A percentile compares a stretch with the other conserved stretches of the same genome.
Evolutionary conservation across 208 protist species (phyloP).

Genomic region (Trypanosoma lewisi): DNA sequence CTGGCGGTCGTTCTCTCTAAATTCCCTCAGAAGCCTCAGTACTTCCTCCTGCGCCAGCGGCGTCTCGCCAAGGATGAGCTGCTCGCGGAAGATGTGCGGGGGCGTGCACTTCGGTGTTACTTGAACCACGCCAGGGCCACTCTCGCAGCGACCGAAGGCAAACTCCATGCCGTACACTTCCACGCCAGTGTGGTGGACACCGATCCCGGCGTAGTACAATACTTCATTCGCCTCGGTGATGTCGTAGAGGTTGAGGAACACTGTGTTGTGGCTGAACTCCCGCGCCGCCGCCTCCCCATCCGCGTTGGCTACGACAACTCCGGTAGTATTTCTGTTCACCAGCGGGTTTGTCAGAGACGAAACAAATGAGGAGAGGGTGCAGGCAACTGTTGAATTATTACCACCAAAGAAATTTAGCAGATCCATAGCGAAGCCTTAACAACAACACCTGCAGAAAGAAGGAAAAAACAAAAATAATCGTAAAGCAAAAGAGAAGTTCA

Average conservation of each 20-base stretch:
- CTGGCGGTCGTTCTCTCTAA: conserved; percentile 23
- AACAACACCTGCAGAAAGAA: too few relatives aligned
- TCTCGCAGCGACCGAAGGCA: conserved; percentile 45
- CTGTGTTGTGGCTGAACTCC: conserved; percentile 36
- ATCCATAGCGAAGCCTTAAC: too few relatives aligned
- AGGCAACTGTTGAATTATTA: not conserved
- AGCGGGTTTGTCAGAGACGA: not conserved
- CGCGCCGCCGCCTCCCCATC: not conserved
- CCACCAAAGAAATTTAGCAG: not conserved
- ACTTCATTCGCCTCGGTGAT: conserved; percentile 40
- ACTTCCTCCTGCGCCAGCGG: conserved; percentile 35
- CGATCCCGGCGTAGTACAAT: conserved; percentile 51
- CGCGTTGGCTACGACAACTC: not conserved
- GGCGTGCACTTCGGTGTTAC: conserved; percentile 39
- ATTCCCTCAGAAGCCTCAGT: conserved; percentile 23
- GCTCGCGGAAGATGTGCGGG: conserved; percentile 74
- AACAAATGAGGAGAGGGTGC: too few relatives aligned
- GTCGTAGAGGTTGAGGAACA: conserved; percentile 79
- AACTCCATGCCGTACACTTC: conserved; percentile 73
- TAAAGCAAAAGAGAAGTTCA: not conserved
- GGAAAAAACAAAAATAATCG: too few relatives aligned
- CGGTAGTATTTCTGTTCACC: too few relatives aligned
- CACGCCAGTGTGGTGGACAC: conserved; percentile 66
- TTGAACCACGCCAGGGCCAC: conserved; percentile 42
- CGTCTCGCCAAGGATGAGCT: conserved; percentile 64